Conservation (phyloP, 345 rosid species). For the Clarkia xantiana region DNA sequence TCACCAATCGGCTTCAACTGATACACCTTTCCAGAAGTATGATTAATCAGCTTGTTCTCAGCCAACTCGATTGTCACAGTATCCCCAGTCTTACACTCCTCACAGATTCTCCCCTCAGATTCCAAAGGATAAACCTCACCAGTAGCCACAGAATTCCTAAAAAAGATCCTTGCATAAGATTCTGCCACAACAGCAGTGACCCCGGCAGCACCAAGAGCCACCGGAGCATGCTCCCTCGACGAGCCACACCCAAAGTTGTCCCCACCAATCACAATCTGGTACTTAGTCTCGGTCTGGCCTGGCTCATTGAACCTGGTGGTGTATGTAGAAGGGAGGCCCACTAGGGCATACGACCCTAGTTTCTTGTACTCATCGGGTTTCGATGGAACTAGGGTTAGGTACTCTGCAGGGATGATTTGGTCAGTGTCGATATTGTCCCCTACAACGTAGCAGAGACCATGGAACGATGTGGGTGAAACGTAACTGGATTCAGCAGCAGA, state of each 20-base stretch:
- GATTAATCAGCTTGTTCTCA: conserved; percentile 55
- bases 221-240: conserved; percentile 93
- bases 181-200: conserved; percentile 67
- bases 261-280: conserved; percentile 58
- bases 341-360: conserved; percentile 68
- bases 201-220: conserved; percentile 85
- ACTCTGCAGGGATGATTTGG: conserved; percentile 88
- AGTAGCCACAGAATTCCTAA: conserved; percentile 76
- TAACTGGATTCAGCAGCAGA: conserved; percentile 8
- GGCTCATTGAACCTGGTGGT: conserved; percentile 48
- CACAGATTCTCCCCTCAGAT: conserved; percentile 62
- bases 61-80: conserved; percentile 52
- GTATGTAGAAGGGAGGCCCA: conserved; percentile 66
- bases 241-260: conserved; percentile 96
- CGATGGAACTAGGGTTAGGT: conserved; percentile 77
- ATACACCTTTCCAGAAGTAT: conserved; percentile 70
- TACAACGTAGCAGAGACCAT: conserved; percentile 82
- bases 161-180: conserved; percentile 78
- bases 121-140: conserved; percentile 64
- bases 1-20: conserved; percentile 65
- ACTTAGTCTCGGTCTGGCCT: conserved; percentile 41
- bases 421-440: conserved; percentile 96
- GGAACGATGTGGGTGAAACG: conserved; percentile 23
- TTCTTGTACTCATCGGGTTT: conserved; percentile 73
- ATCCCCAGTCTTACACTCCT: conserved; percentile 81